These are phyloP conservation scores for Kwoniella botswanensis DNA, from an alignment of 768 basidiomycete species.

Conservation along the genomic window DNA sequence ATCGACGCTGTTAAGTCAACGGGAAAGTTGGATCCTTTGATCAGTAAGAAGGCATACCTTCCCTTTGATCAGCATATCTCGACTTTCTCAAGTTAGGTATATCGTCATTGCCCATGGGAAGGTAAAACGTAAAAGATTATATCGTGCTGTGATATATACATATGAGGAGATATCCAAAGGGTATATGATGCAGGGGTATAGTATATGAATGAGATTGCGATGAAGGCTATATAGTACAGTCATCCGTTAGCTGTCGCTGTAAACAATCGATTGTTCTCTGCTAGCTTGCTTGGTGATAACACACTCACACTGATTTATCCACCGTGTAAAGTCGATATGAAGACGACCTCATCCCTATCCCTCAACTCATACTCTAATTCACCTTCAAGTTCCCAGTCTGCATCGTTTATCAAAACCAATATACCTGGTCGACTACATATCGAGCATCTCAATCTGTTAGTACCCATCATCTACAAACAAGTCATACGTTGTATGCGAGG, in stretches of 20 bases:
- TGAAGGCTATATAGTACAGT: not conserved
- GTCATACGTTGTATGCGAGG: too few relatives aligned
- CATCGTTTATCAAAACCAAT: slow-evolving; percentile 93
- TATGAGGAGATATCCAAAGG: not conserved
- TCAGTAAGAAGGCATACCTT: too few relatives aligned
- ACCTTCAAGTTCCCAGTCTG: slow-evolving; percentile 97
- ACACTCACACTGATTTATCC: slow-evolving; percentile 62
- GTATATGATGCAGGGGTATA: slow-evolving; percentile 1
- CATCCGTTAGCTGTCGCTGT: not conserved
- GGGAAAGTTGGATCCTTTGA: too few relatives aligned
- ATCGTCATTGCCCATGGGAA: too few relatives aligned
- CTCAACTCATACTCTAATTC: slow-evolving; percentile 83
- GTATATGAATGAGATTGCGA: not conserved
- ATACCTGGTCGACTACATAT: slow-evolving; percentile 85
- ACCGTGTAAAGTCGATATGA: slow-evolving; percentile 95
- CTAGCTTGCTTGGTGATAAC: not conserved
- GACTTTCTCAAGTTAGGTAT: too few relatives aligned
- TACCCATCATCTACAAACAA: too few relatives aligned
- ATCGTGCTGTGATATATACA: too few relatives aligned
- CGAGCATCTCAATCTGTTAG: too few relatives aligned
- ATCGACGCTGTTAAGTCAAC: too few relatives aligned
- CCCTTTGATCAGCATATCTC: too few relatives aligned
- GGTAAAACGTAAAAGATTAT: too few relatives aligned
- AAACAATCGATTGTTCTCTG: not conserved
- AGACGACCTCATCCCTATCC: slow-evolving; percentile 85